phyloP scores from a whole-genome alignment of 768 basidiomycete genomes.

The Pholiota microspora region DNA sequence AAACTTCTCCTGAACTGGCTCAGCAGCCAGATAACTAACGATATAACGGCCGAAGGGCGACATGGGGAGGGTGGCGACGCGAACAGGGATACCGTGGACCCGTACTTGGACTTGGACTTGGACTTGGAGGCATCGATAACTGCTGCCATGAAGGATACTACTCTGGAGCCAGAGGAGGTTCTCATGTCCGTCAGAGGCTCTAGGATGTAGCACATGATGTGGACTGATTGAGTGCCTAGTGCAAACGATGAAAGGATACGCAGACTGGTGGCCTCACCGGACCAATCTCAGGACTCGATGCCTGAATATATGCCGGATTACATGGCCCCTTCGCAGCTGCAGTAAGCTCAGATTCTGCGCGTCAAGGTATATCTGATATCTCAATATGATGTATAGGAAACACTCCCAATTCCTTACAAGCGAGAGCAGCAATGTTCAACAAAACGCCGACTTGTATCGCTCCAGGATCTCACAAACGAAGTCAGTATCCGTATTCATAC shows the following conservation, averaged over 20 bases:
- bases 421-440: slow-evolving; percentile 1
- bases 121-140: neutral
- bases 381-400: neutral
- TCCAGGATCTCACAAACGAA: slow-evolving; percentile 4
- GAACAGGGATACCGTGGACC: too few relatives aligned
- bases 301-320: neutral
- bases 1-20: slow-evolving; percentile 17
- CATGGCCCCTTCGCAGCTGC: slow-evolving; percentile 3
- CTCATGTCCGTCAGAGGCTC: slow-evolving; percentile 13
- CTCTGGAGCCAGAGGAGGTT: slow-evolving; percentile 18
- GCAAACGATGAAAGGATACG: neutral
- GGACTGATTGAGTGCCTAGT: neutral
- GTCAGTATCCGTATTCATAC: neutral
- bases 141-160: slow-evolving; percentile 10
- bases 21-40: slow-evolving; percentile 2
- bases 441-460: neutral
- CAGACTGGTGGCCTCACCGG: neutral
- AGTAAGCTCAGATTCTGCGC: too few relatives aligned
- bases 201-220: neutral
- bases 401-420: neutral
- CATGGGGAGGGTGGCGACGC: too few relatives aligned
- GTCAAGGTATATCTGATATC: neutral
- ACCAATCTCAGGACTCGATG: neutral
- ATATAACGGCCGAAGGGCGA: too few relatives aligned
- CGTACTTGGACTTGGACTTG: neutral